phyloP scores from a whole-genome alignment of 768 basidiomycete genomes.

The Psilocybe tampanensis region DNA sequence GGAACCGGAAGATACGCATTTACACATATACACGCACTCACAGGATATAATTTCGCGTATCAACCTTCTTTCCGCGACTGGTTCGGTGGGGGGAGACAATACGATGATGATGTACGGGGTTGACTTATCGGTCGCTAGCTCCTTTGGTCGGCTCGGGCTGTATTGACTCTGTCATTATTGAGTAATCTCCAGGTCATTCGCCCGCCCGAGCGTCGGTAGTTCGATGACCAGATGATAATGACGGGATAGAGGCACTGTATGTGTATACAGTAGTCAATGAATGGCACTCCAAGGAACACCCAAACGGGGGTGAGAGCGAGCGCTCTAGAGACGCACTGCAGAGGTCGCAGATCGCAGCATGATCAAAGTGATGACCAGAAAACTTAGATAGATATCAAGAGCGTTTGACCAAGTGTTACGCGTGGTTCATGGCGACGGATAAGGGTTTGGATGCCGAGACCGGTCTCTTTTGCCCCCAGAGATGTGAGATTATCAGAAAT shows the following conservation, averaged over 20 bases:
- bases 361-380: neutral
- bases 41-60: slow-evolving; percentile 8
- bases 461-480: neutral
- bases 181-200: slow-evolving; percentile 5
- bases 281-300: neutral
- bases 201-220: neutral
- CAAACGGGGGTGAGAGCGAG: neutral
- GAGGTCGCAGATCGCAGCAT: neutral
- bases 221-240: neutral
- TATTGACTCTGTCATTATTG: slow-evolving; percentile 1
- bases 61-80: slow-evolving; percentile 6
- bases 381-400: neutral
- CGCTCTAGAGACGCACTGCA: neutral
- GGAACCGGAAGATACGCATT: slow-evolving; percentile 7
- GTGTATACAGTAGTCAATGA: neutral
- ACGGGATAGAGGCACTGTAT: neutral
- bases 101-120: slow-evolving; percentile 1
- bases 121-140: neutral
- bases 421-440: slow-evolving; percentile 2
- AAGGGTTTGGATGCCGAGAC: slow-evolving; percentile 9
- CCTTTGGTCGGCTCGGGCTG: neutral
- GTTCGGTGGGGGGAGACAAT: neutral
- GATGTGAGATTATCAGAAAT: neutral
- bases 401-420: neutral
- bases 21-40: neutral